Conservation (phyloP, 768 basidiomycete genomes). For the Tylopilus plumbeoviolaceoides region DNA sequence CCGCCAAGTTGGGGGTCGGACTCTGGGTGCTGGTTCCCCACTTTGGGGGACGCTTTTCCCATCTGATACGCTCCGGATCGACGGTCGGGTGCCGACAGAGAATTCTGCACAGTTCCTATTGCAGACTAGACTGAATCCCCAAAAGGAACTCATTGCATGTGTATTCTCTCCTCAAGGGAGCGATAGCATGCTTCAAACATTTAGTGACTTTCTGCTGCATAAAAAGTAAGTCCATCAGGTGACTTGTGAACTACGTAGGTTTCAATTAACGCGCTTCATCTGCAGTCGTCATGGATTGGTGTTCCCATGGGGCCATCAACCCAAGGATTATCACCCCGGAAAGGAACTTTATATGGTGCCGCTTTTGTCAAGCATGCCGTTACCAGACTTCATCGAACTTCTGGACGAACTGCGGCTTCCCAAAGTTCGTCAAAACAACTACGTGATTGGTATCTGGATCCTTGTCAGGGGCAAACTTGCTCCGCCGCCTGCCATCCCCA, state of each 20-base stretch:
- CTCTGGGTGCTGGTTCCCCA: slow-evolving; percentile 49
- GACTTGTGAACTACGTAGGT: slow-evolving; percentile 3
- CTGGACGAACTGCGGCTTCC: slow-evolving; percentile 74
- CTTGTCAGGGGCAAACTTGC: slow-evolving; percentile 74
- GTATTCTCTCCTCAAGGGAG: slow-evolving; percentile 58
- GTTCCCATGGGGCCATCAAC: slow-evolving; percentile 79
- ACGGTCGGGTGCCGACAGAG: slow-evolving; percentile 78
- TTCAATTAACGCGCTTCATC: slow-evolving; percentile 9
- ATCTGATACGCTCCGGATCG: slow-evolving; percentile 63
- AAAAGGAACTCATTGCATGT: slow-evolving; percentile 77
- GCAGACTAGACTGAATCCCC: slow-evolving; percentile 68
- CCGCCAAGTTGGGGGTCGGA: slow-evolving; percentile 75
- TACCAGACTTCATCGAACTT: slow-evolving; percentile 85
- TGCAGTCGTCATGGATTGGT: slow-evolving; percentile 79
- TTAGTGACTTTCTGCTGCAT: slow-evolving; percentile 63
- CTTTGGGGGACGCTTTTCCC: slow-evolving; percentile 82
- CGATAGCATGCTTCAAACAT: slow-evolving; percentile 48
- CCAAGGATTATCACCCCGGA: slow-evolving; percentile 71
- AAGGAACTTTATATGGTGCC: slow-evolving; percentile 88
- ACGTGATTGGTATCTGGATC: slow-evolving; percentile 82
- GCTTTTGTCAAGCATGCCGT: slow-evolving; percentile 53
- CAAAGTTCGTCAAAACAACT: slow-evolving; percentile 55
- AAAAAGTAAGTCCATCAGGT: slow-evolving; percentile 55
- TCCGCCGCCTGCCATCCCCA: slow-evolving; percentile 33
- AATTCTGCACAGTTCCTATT: slow-evolving; percentile 76